Evolutionary conservation across 768 basidiomycete species (phyloP).

Genomic region (Rhizopogon sp.): DNA sequence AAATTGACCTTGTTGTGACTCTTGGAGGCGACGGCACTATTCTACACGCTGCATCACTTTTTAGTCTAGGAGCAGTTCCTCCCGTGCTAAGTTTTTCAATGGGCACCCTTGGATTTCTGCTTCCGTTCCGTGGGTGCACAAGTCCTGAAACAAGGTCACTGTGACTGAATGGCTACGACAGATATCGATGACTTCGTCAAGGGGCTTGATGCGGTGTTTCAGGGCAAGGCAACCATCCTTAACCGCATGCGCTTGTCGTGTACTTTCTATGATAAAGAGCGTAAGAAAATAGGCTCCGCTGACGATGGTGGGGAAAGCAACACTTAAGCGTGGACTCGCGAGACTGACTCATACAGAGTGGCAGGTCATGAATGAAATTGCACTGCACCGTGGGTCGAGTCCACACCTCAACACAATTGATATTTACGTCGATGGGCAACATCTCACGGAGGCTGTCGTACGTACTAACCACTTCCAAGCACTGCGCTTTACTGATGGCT

Average conservation of each 20-base stretch:
- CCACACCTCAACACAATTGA: slow-evolving; percentile 93
- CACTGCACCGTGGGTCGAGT: slow-evolving; percentile 86
- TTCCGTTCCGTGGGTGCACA: slow-evolving; percentile 79
- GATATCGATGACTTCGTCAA: slow-evolving; percentile 86
- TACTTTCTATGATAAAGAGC: slow-evolving; percentile 61
- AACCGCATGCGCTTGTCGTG: slow-evolving; percentile 90
- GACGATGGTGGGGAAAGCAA: slow-evolving; percentile 45
- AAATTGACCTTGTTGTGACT: slow-evolving; percentile 84
- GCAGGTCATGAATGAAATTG: slow-evolving; percentile 98
- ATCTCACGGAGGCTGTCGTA: slow-evolving; percentile 93
- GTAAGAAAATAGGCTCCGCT: slow-evolving; percentile 49
- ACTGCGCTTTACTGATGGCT: slow-evolving; percentile 10
- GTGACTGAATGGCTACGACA: slow-evolving; percentile 24
- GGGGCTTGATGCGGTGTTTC: slow-evolving; percentile 75
- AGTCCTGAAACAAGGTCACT: not conserved
- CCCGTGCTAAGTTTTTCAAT: slow-evolving; percentile 65
- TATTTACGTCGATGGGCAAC: slow-evolving; percentile 90
- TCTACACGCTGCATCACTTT: slow-evolving; percentile 87
- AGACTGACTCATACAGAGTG: slow-evolving; percentile 47
- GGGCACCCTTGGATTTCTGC: slow-evolving; percentile 88
- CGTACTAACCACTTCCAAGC: slow-evolving; percentile 27
- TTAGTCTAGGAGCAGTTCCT: slow-evolving; percentile 86
- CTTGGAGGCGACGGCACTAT: slow-evolving; percentile 95
- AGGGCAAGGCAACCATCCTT: slow-evolving; percentile 75
- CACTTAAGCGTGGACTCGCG: not conserved